These are phyloP conservation scores for Senna tora DNA, from an alignment of 306 rosid genomes.

Conservation along the genomic window DNA sequence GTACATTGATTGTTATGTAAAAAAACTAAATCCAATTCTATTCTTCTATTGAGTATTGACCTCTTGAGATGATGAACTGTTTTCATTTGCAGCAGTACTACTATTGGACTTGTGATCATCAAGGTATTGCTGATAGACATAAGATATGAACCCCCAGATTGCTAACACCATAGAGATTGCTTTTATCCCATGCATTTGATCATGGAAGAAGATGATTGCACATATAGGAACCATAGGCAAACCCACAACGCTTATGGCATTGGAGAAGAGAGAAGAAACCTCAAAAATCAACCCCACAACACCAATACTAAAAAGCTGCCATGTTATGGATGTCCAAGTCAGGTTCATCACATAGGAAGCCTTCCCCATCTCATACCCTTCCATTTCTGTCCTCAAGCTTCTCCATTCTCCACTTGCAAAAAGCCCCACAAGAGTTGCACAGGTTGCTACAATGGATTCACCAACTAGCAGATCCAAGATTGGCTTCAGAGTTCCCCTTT, in stretches of 20 bases:
- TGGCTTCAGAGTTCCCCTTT: conserved; percentile 41
- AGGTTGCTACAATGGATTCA: conserved; percentile 33
- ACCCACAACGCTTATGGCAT: conserved; percentile 49
- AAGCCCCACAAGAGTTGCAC: conserved; percentile 39
- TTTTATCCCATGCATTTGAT: conserved; percentile 52
- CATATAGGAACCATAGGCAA: conserved; percentile 56
- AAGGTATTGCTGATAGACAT: conserved; percentile 53
- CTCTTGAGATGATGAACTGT: too few species aligned
- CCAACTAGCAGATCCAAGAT: conserved; percentile 45
- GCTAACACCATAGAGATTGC: conserved; percentile 53
- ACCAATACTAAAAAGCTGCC: conserved; percentile 46
- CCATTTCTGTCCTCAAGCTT: conserved; percentile 43
- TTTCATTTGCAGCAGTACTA: neutral
- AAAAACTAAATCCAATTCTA: too few species aligned
- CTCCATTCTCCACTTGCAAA: conserved; percentile 61
- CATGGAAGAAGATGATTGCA: conserved; percentile 56
- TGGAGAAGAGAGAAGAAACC: conserved; percentile 63
- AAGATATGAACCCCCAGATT: conserved; percentile 61
- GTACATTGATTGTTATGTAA: too few species aligned
- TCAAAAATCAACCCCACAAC: conserved; percentile 52
- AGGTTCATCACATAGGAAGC: conserved; percentile 47
- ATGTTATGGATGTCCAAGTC: conserved; percentile 44
- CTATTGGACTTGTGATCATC: conserved; percentile 34
- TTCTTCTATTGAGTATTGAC: too few species aligned
- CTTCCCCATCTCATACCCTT: conserved; percentile 42